Evolutionary conservation across 768 basidiomycete species (phyloP).

Genomic region (Dictyophora rubrovolvata): DNA sequence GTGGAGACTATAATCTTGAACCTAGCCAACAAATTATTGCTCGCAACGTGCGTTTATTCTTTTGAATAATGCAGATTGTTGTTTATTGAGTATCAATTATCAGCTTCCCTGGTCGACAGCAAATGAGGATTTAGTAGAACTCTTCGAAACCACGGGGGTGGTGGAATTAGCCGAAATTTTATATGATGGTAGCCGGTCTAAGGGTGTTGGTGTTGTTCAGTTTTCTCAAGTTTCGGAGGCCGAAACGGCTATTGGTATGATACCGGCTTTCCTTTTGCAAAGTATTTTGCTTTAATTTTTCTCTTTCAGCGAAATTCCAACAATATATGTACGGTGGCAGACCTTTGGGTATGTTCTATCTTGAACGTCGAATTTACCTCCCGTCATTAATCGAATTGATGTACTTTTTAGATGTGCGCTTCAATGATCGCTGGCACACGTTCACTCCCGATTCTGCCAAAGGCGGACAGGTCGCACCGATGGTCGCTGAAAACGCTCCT

Average conservation of each 20-base stretch:
- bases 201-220: constrained; percentile 94
- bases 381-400: background rate
- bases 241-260: constrained; percentile 82
- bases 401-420: constrained; percentile 63
- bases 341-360: constrained; percentile 52
- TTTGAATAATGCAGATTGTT: background rate
- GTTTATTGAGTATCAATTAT: constrained; percentile 1
- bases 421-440: constrained; percentile 93
- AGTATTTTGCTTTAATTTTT: background rate
- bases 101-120: constrained; percentile 98
- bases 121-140: constrained; percentile 94
- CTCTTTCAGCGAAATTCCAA: constrained; percentile 72
- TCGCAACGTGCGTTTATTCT: constrained; percentile 71
- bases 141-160: constrained; percentile 95
- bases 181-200: constrained; percentile 84
- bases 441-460: constrained; percentile 85
- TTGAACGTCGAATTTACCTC: background rate
- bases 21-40: constrained; percentile 98
- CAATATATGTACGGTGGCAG: constrained; percentile 92
- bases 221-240: constrained; percentile 82
- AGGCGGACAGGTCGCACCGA: constrained; percentile 63
- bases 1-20: constrained; percentile 47
- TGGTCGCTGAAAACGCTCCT: constrained; percentile 41
- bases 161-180: constrained; percentile 93
- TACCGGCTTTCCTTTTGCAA: background rate